Evolutionary conservation across 2,329 filamentous ascomycete genomes (phyloP).

Genomic region (Blumeria hordei): DNA sequence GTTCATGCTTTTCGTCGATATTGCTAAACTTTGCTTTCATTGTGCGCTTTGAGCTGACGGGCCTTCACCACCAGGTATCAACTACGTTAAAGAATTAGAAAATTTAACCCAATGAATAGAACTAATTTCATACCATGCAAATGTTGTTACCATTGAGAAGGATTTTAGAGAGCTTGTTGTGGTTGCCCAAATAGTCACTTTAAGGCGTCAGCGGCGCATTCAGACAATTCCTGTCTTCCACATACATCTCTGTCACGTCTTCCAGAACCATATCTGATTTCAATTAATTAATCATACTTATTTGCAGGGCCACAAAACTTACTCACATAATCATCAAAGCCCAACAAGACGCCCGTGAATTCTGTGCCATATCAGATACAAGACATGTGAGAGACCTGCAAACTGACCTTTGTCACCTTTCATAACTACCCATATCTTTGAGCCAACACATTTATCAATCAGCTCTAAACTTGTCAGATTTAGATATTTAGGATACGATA

Average conservation of each 20-base stretch:
- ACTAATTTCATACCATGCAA: conserved; percentile 52
- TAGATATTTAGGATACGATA: neutral
- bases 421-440: conserved; percentile 97
- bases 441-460: conserved; percentile 97
- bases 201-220: conserved; percentile 17
- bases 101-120: neutral
- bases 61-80: conserved; percentile 58
- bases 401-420: conserved; percentile 82
- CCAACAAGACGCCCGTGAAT: conserved; percentile 80
- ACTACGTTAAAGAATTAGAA: conserved; percentile 19
- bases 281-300: conserved; percentile 4
- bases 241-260: conserved; percentile 89
- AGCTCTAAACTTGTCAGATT: conserved; percentile 37
- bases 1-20: too few species aligned
- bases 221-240: neutral
- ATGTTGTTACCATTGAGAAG: conserved; percentile 95
- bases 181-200: conserved; percentile 75
- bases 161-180: conserved; percentile 81
- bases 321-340: conserved; percentile 99
- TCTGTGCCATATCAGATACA: conserved; percentile 27
- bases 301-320: conserved; percentile 24
- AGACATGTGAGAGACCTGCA: neutral
- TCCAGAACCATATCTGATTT: conserved; percentile 82
- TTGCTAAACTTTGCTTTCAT: too few species aligned
- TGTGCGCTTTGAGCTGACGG: conserved; percentile 17